Percentiles rank a stretch among this genome's conserved stretches.
phyloP scores from a whole-genome alignment of 192 early-diverging fungal genomes.

The Mortierella claussenii region DNA sequence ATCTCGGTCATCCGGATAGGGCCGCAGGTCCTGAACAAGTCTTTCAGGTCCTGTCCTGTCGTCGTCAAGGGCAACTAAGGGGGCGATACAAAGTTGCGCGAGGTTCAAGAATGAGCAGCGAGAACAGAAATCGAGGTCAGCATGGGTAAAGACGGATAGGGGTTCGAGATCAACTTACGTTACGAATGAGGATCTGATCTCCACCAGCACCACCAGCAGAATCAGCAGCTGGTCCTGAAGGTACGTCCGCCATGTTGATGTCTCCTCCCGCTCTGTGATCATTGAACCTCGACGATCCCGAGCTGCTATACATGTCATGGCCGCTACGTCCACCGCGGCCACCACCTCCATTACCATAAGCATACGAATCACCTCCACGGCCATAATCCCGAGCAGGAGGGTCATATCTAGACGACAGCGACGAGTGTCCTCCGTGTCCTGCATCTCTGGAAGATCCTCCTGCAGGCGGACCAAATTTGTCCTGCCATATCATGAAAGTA shows the following conservation, averaged over 20 bases:
- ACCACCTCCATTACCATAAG: not conserved
- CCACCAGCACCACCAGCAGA: too few species aligned
- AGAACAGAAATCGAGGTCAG: not conserved
- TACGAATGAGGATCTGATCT: slow-evolving; percentile 39
- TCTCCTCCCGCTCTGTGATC: slow-evolving; percentile 17
- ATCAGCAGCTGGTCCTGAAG: slow-evolving; percentile 33
- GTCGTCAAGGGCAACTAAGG: slow-evolving; percentile 65
- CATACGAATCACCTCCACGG: slow-evolving; percentile 1
- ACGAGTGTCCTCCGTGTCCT: not conserved
- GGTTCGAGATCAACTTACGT: slow-evolving; percentile 22
- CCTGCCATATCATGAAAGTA: slow-evolving; percentile 7
- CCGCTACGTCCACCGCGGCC: not conserved
- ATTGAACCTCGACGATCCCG: not conserved
- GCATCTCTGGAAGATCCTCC: slow-evolving; percentile 3
- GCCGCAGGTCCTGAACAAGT: slow-evolving; percentile 64
- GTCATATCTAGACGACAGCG: slow-evolving; percentile 6
- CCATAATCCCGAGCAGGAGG: slow-evolving; percentile 1
- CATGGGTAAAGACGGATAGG: not conserved
- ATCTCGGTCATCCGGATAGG: slow-evolving; percentile 62
- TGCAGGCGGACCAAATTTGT: slow-evolving; percentile 40
- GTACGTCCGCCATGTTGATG: slow-evolving; percentile 11
- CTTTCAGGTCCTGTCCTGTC: slow-evolving; percentile 65
- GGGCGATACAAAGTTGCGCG: not conserved
- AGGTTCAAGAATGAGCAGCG: not conserved
- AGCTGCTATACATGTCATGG: not conserved